Base-by-base conservation (phyloP, 116 monocot genomes). In the Cymodocea nodosa region DNA sequence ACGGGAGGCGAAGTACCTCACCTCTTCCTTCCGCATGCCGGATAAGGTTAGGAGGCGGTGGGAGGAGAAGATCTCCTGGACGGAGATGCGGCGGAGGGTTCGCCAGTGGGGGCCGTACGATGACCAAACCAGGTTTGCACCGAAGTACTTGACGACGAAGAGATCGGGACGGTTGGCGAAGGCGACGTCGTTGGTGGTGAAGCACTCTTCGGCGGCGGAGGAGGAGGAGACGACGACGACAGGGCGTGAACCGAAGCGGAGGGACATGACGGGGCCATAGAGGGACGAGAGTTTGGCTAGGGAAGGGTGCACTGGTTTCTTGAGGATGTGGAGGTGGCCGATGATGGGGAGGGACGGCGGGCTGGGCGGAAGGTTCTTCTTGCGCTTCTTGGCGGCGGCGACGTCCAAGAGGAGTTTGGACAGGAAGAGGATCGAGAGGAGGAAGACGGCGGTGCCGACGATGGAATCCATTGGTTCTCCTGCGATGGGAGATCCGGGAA, bases 71-170 rank as follows among this genome's bases (percentile, higher is more conserved):
- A 72, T 51, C 50, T 86, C 71, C 14, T 72, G 35, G 16, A 72
- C 52, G 50, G 70, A 61, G 39, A 81, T 51, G 59, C 76, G 76
- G 57, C 85, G 78, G 63, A 80, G 67, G 59, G 61, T 59, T 48
- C 70, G 52, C 70, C 68, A 75, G 62, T 67, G 65, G 13, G 51
- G 51, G 24, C 81, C 73, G 35, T 81, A 77, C n/a, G 56, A 15
- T 2, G 73, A 23, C 16, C 25, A 30, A 0, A 9, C 73, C 7
- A 76, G 34, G 17, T 15, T 50, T 10, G 52, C 49, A 66, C 34
- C 22, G 64, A 52, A 25, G 37, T 76, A 70, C 57, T 36, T 24
- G 53, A 75, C 15, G n/a, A 40, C 37, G 6, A 62, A 65, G 19
- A 66, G 59, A 5, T 3, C 40, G 8, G 73, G 69, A 23, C 76